phyloP scores from a whole-genome alignment of 495 filamentous ascomycete species.

The Talaromyces trachyspermus region DNA sequence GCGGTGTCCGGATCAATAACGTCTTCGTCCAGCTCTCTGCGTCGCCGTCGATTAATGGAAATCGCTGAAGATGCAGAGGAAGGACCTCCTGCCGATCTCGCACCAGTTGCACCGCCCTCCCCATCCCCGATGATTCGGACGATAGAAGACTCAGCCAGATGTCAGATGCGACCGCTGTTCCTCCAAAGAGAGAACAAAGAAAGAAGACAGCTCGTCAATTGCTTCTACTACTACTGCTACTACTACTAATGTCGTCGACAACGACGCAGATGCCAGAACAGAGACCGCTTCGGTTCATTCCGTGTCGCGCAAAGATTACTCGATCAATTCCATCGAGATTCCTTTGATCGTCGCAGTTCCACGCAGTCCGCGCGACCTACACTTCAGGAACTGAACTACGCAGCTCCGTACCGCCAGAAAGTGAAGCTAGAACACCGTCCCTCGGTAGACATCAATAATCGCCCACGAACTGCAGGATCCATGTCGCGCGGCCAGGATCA shows the following conservation, averaged over 20 bases:
- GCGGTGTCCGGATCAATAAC: slow-evolving; percentile 80
- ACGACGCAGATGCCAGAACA: slow-evolving; percentile 7
- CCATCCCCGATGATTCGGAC: slow-evolving; percentile 47
- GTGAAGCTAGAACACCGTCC: slow-evolving; percentile 81
- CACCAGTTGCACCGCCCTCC: slow-evolving; percentile 55
- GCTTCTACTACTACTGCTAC: neutral
- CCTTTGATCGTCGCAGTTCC: slow-evolving; percentile 39
- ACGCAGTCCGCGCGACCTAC: slow-evolving; percentile 60
- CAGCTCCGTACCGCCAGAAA: slow-evolving; percentile 54
- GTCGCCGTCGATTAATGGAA: slow-evolving; percentile 69
- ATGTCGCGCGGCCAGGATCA: slow-evolving; percentile 39
- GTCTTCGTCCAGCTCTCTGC: slow-evolving; percentile 76
- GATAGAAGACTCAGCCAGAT: slow-evolving; percentile 25
- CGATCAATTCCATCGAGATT: slow-evolving; percentile 33
- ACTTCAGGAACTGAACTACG: slow-evolving; percentile 53
- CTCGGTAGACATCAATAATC: slow-evolving; percentile 58
- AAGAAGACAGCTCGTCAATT: neutral
- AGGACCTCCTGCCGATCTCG: slow-evolving; percentile 49
- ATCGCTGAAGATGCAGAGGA: slow-evolving; percentile 84
- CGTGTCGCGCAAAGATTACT: slow-evolving; percentile 15
- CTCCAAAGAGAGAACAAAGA: slow-evolving; percentile 14
- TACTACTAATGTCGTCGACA: neutral
- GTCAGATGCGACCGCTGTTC: slow-evolving; percentile 35
- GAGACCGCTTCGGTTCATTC: slow-evolving; percentile 8
- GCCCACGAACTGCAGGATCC: slow-evolving; percentile 54